Percentiles rank a stretch among this genome's conserved stretches.
phyloP scores from a whole-genome alignment of 2,329 filamentous ascomycete genomes.

The Colletotrichum sp. region DNA sequence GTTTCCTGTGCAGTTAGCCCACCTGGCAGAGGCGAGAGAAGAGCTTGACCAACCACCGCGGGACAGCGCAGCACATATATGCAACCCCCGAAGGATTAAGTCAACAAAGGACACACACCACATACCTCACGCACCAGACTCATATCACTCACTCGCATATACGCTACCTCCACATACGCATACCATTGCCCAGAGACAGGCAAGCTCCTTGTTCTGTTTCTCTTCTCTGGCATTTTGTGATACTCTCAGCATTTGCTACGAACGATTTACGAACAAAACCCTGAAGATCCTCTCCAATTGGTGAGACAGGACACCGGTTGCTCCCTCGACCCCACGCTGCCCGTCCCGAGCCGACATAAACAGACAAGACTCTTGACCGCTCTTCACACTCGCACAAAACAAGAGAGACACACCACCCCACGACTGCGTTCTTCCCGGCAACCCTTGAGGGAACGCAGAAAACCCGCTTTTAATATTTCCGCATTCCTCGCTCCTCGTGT shows the following conservation, averaged over 20 bases:
- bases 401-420: not conserved
- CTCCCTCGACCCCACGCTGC: slow-evolving; percentile 7
- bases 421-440: not conserved
- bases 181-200: not conserved
- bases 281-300: not conserved
- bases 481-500: not conserved
- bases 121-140: not conserved
- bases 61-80: slow-evolving; percentile 20
- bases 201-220: not conserved
- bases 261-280: not conserved
- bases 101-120: not conserved
- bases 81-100: not conserved
- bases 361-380: not conserved
- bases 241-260: not conserved
- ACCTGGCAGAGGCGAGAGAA: not conserved
- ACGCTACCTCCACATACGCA: not conserved
- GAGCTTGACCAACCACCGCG: slow-evolving; percentile 15
- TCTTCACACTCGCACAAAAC: not conserved
- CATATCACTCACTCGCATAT: not conserved
- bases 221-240: not conserved
- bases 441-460: not conserved
- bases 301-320: not conserved
- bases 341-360: slow-evolving; percentile 18
- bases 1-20: not conserved
- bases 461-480: slow-evolving; percentile 10